Evolutionary conservation across 163 green algal species (phyloP), one percentile per base, ranked within the genome.

Genomic region (Coccomyxa subellipsoidea): DNA sequence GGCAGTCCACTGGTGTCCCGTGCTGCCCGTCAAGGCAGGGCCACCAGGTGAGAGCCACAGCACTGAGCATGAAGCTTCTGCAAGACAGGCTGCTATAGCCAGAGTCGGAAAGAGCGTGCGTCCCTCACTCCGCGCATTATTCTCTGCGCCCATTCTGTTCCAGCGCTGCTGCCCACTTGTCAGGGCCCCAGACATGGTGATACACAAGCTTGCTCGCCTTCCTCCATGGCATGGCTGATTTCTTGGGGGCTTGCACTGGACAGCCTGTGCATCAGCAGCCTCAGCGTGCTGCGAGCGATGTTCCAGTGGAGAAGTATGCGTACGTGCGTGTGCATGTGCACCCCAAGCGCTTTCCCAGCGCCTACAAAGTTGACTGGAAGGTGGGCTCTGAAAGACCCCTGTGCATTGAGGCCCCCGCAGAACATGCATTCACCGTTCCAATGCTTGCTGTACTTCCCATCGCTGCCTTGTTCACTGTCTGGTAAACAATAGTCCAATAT

Each of bases 261-360:
- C 76, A 80, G 73, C 40, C 54, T 25, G 53, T 53, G 29, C 77
- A 81, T 8, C 83, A 82, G 21, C 79, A 73, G n/a, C 66, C 66
- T 73, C 27, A 84, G 38, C 80, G 89, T 32, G 35, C 77, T 0
- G 32, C 34, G 0, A 21, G 47, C 0, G 83, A 90, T 38, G 21
- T 70, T 0, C 9, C n/a, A 3, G 81, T 93, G 21, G 70, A 81
- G 0, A 25, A 31, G 0, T 59, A 86, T 27, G 85, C 86, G 9
- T 96, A 94, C 84, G 75, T 95, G 4, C 87, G 93, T 3, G 90
- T 92, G n/a, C 93, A 96, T 81, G 34, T 92, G 23, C 88, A 94
- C 76, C 93, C 93, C 39, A 95, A 93, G 87, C 87, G 93, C 39
- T 96, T 95, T 59, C 90, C 92, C 0, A 86, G 83, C 0, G 89